Base-by-base conservation (phyloP, 192 early-diverging fungal species). In the Obelidium mucronatum region DNA sequence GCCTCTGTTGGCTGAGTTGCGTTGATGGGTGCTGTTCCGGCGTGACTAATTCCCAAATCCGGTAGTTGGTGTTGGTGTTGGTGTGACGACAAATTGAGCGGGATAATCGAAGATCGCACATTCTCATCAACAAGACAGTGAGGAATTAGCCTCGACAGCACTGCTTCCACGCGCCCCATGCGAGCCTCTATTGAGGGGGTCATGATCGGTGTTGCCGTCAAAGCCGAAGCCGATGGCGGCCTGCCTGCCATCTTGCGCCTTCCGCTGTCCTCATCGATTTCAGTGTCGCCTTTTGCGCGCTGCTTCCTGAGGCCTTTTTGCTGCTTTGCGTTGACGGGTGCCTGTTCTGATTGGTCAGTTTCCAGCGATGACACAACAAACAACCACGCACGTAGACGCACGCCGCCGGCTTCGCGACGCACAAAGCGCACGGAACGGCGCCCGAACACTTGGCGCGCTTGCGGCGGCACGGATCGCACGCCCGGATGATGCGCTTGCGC, bases 391-490 rank as follows among this genome's bases (percentile, higher is more conserved):
- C 73, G 35, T 75, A 75, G 19, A 75, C 48, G 42, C 73, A 75
- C 42, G 44, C 6, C 17, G 26, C 19, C 31, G 73, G 73, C 33
- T 61, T 75, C 33, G 24, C 24, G 13, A 31, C 35, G 42, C 76
- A 78, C 36, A 30, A 30, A 31, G 44, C 40, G 60, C 76, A 78
- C 37, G 76, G 76, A 55, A 26, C 24, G 24, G 71, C 67, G 2
- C 76, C 76, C 19, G 39, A 36, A 56, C 76, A 78, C 61, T 73
- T 71, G 13, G 68, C 62, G 55, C 69, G 54, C 48, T 72, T 70
- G 24, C 42, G 34, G 11, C 76, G 54, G 68, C 76, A 78, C 34
- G 76, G 76, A 48, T 78, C 76, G 60, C 76, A 78, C 22, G 76
- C 76, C 19, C 67, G 67, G 19, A 37, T 3, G 24, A 70, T 70